phyloP scores from a whole-genome alignment of 1,139 yeast species.

The Debaryomyces robertsiae region DNA sequence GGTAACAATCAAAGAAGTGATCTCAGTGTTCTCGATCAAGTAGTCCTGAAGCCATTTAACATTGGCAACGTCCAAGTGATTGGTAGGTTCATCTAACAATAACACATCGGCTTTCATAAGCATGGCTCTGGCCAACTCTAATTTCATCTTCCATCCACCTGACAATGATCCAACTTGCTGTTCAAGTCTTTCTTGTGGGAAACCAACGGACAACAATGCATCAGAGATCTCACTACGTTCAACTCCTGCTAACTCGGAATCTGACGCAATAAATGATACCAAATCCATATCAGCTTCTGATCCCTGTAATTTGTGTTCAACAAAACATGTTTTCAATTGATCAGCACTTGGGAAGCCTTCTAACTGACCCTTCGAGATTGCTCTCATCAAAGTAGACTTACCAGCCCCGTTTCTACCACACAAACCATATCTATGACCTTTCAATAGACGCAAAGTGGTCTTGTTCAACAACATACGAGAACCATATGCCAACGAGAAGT shows the following conservation, averaged over 20 bases:
- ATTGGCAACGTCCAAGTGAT: slow-evolving; percentile 93
- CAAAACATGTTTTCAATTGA: slow-evolving; percentile 89
- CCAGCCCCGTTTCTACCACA: slow-evolving; percentile 99
- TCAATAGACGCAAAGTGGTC: slow-evolving; percentile 79
- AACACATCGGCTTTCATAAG: slow-evolving; percentile 95
- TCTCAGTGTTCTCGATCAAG: slow-evolving; percentile 74
- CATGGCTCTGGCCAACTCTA: slow-evolving; percentile 98
- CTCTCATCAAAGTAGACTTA: slow-evolving; percentile 95
- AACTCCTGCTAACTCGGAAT: slow-evolving; percentile 71
- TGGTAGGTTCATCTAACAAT: slow-evolving; percentile 96
- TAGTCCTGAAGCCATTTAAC: slow-evolving; percentile 95
- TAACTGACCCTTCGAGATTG: slow-evolving; percentile 94
- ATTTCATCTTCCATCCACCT: slow-evolving; percentile 99
- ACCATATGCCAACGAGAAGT: slow-evolving; percentile 95
- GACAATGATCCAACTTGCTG: slow-evolving; percentile 94
- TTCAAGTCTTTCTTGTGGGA: slow-evolving; percentile 82
- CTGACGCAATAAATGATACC: slow-evolving; percentile 86
- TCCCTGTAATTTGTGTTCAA: slow-evolving; percentile 95
- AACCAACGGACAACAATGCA: slow-evolving; percentile 85
- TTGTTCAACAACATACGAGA: slow-evolving; percentile 95
- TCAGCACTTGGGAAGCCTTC: slow-evolving; percentile 96
- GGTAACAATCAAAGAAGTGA: slow-evolving; percentile 92
- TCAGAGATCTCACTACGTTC: slow-evolving; percentile 68
- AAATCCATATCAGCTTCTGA: slow-evolving; percentile 90
- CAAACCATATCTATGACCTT: slow-evolving; percentile 96